Evolutionary conservation across 2,329 filamentous ascomycete species (phyloP).

Genomic region (Aspergillus ochraceoroseus): DNA sequence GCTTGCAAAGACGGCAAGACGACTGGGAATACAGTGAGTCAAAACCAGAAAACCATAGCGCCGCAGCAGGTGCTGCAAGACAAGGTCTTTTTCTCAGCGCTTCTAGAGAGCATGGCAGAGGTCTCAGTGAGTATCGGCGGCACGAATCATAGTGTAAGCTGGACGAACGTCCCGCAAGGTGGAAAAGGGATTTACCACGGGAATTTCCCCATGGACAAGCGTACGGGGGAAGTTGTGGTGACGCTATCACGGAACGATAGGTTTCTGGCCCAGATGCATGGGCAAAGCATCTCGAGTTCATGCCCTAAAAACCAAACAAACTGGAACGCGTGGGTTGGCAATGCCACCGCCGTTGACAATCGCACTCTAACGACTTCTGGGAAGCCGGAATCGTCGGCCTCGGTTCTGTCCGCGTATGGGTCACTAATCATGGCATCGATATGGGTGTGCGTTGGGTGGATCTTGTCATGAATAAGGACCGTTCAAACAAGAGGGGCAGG

Average conservation of each 20-base stretch:
- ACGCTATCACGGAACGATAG: conserved; percentile 24
- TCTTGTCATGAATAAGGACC: too few species aligned
- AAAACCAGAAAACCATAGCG: conserved; percentile 22
- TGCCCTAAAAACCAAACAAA: conserved; percentile 29
- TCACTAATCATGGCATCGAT: too few species aligned
- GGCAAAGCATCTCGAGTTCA: conserved; percentile 21
- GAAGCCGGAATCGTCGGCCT: background rate
- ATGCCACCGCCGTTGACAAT: conserved; percentile 11
- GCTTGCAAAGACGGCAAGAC: conserved; percentile 27
- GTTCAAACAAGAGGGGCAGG: too few species aligned
- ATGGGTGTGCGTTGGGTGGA: too few species aligned
- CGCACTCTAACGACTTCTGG: background rate
- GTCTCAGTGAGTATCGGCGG: conserved; percentile 35
- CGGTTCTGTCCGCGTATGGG: too few species aligned
- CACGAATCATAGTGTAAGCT: conserved; percentile 17
- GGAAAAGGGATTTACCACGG: conserved; percentile 35
- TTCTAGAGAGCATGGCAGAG: conserved; percentile 31
- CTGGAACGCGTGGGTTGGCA: conserved; percentile 40
- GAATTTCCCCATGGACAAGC: conserved; percentile 23
- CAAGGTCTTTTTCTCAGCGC: conserved; percentile 30
- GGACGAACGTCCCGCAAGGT: conserved; percentile 27
- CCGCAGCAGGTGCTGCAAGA: conserved; percentile 22
- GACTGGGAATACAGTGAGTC: conserved; percentile 27
- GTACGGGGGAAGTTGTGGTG: conserved; percentile 26
- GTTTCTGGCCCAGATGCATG: conserved; percentile 23